Evolutionary conservation across 257 asterid species (phyloP), one percentile per base, ranked within the genome.

Genomic region (Cinchona pubescens): DNA sequence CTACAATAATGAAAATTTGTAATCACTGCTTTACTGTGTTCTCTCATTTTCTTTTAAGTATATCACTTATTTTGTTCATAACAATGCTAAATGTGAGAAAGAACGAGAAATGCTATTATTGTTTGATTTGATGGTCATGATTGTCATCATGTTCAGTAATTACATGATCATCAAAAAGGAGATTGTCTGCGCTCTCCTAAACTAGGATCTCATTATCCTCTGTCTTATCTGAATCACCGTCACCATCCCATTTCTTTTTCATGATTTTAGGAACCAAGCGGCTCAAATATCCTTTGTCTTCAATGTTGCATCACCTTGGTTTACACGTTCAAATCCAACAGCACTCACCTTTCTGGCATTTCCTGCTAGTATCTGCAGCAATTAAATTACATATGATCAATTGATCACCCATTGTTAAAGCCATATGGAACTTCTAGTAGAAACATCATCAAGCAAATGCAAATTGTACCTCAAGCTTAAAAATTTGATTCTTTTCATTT

Each of bases 311-410:
- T 87, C 91, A 0, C 85, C 94, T 5, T 71, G 77, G 85, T 81
- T 87, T 80, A 85, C 69, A 63, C 92, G 80, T 85, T 92, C 99
- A 81, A 94, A 94, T 53, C 99, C 82, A 72, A 91, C 96, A 13
- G 99, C 96, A 72, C 97, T 87, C 49, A 94, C 97, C 85, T 94
- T 94, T 86, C 99, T 88, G 14, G 96, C 97, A 79, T 94, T 88
- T 80, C 99, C 99, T 21, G 96, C 99, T 69, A 94, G 84, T 87
- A 94, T 89, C 98, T 92, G 86, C 90, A 84, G 59, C 76, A 78
- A 49, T n/a, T n/a, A n/a, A n/a, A n/a, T 10, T 38, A 6, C 60
- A 73, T 30, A 68, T 55, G 4, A 82, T 30, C 53, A n/a, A n/a
- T n/a, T 53, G 5, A 82, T 38, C 60, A 69, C 7, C 37, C 46